Evolutionary conservation across 176 grass and related monocot species (phyloP).

Genomic region (Otatea glauca): DNA sequence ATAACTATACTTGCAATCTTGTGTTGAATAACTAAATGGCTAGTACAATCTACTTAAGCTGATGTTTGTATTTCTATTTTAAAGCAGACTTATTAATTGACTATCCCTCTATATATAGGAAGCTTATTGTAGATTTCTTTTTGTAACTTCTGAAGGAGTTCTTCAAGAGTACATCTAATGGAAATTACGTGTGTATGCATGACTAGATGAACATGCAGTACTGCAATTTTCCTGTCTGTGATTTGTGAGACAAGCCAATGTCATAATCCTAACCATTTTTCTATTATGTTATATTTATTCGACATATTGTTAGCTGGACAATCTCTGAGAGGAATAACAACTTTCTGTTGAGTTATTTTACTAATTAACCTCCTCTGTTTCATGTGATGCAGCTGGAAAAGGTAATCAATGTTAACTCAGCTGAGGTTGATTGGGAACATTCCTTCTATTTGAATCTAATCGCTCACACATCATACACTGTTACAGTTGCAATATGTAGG

Average conservation of each 20-base stretch:
- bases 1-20: not conserved
- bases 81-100: not conserved
- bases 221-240: not conserved
- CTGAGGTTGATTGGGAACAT: constrained; percentile 75
- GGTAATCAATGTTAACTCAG: constrained; percentile 56
- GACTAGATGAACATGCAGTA: constrained; percentile 12
- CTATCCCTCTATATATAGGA: not conserved
- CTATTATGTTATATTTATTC: constrained; percentile 17
- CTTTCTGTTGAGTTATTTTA: constrained; percentile 5
- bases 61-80: not conserved
- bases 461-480: constrained; percentile 82
- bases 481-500: constrained; percentile 93
- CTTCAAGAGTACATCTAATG: not conserved
- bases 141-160: not conserved
- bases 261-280: not conserved
- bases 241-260: not conserved
- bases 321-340: not conserved
- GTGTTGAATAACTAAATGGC: not conserved
- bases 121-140: not conserved
- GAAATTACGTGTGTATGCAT: constrained; percentile 15
- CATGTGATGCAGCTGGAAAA: constrained; percentile 66
- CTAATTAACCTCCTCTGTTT: constrained; percentile 38
- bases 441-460: constrained; percentile 96
- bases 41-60: not conserved
- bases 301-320: constrained; percentile 13